Evolutionary conservation across 164 flowering plant species (phyloP), one percentile per base, ranked within the genome.

Genomic region (Akebia trifoliata): DNA sequence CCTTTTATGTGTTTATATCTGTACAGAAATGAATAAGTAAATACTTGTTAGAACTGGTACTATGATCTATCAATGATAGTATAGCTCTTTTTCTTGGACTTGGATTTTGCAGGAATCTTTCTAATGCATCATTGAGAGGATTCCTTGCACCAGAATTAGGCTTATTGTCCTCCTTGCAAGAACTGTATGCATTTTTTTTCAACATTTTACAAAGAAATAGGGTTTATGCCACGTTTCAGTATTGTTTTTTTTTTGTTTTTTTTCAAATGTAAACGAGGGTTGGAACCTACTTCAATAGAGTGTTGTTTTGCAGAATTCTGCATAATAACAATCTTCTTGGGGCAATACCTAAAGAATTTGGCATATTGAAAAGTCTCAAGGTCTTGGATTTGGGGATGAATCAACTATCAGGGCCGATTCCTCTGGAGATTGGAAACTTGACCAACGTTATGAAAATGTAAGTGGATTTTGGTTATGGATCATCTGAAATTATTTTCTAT

Each of bases 301-400:
- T 51, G 30, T 29, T 63, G 38, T 47, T 60, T 68, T 65, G 71
- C 77, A 91, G 94, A 60, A 66, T 80, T 56, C 56, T 91, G 67
- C 85, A 78, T 52, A 81, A 74, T 12, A 93, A 93, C 69, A 73
- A 63, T 48, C 71, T 93, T 54, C 69, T 85, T 57, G 98, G 98
- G 48, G 54, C 69, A 34, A 80, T 93, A 48, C 95, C 97, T 3
- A 85, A 74, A 74, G 91, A 84, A 55, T 69, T 93, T 54, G 86
- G 95, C 52, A 46, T 46, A 69, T 71, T 93, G 78, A 81, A 71
- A 25, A 67, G 47, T 69, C 94, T 93, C 28, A 71, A 65, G 67
- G 70, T 76, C 35, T 71, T 93, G 83, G 97, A 93, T 79, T 75
- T 93, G 75, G 85, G 97, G n/a, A 58, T 22, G 50, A 93, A 93